phyloP scores from a whole-genome alignment of 106 monocot genomes.

The Dendrobium catenatum region DNA sequence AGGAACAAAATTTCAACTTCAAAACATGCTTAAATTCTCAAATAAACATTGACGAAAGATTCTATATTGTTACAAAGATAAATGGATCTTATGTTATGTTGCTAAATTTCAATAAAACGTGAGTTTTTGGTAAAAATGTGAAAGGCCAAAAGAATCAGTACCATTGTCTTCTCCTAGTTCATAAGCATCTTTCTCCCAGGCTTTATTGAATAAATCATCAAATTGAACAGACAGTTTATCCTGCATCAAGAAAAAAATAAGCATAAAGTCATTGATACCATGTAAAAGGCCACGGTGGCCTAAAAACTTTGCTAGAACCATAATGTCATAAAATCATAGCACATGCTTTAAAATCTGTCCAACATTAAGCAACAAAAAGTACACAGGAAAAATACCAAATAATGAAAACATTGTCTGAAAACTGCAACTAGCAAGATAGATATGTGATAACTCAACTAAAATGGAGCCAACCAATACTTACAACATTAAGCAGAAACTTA shows the following conservation, averaged over 20 bases:
- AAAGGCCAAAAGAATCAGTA: background rate
- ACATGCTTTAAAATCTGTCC: background rate
- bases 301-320: background rate
- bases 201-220: conserved; percentile 68
- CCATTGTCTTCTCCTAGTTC: conserved; percentile 20
- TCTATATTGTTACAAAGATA: background rate
- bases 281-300: background rate
- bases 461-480: background rate
- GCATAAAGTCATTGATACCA: background rate
- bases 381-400: background rate
- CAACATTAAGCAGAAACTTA: conserved; percentile 22
- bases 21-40: background rate
- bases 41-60: background rate
- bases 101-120: background rate
- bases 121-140: background rate
- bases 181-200: conserved; percentile 46
- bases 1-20: background rate
- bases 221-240: conserved; percentile 51
- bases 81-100: background rate
- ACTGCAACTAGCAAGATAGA: background rate
- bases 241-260: conserved; percentile 17
- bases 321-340: background rate
- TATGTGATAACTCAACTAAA: conserved; percentile 1
- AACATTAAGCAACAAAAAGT: background rate
- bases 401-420: background rate